A percentile compares a stretch with the other conserved stretches of the same genome.
Conservation (phyloP, 2,329 filamentous ascomycete species). For the Diaporthe caulivora region DNA sequence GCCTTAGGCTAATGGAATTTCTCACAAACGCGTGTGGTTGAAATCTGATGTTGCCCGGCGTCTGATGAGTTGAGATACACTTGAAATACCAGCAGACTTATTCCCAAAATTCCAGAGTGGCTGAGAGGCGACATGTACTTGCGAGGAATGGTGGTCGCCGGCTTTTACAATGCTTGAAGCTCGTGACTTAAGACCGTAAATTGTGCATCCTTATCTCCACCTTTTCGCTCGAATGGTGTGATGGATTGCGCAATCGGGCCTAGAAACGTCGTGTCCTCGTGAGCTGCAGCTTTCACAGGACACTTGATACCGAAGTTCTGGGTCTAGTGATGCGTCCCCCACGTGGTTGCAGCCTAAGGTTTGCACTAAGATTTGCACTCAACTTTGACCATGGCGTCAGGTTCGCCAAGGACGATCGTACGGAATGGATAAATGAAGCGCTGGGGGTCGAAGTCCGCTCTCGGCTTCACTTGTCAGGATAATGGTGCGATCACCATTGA, state of each 20-base stretch:
- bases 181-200: neutral
- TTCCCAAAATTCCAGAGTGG: neutral
- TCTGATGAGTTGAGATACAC: neutral
- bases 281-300: neutral
- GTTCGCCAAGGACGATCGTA: neutral
- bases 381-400: constrained; percentile 26
- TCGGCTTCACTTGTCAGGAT: neutral
- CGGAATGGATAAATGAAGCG: neutral
- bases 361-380: constrained; percentile 20
- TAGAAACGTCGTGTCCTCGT: constrained; percentile 9
- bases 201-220: neutral
- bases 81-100: neutral
- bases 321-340: constrained; percentile 18
- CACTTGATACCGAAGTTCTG: constrained; percentile 7
- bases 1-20: rapidly evolving
- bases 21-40: neutral
- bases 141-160: neutral
- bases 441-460: too few relatives aligned
- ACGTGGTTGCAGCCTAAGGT: constrained; percentile 20
- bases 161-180: neutral
- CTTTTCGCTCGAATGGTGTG: neutral
- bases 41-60: too few relatives aligned
- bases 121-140: neutral
- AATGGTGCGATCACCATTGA: neutral
- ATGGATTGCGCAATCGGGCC: constrained; percentile 25